These are phyloP conservation scores for Microcyclosporella mali DNA, from an alignment of 2,329 filamentous ascomycete species.

Conservation along the genomic window DNA sequence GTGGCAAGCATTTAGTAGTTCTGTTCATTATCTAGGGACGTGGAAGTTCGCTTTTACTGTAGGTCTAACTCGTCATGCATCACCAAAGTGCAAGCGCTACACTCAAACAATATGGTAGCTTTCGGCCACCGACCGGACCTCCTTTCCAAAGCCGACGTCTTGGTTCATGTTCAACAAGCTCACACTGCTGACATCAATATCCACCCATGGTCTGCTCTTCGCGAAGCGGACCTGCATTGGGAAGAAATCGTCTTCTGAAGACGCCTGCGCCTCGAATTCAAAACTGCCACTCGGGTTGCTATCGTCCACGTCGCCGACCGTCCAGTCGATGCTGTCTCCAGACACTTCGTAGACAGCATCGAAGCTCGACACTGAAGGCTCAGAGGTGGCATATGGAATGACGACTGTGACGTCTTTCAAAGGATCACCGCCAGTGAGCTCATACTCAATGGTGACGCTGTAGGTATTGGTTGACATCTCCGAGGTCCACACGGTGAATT, in stretches of 20 bases:
- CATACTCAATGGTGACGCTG: slow-evolving; percentile 92
- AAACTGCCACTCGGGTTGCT: slow-evolving; percentile 80
- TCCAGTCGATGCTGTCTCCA: slow-evolving; percentile 90
- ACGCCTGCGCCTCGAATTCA: slow-evolving; percentile 86
- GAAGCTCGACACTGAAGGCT: slow-evolving; percentile 85
- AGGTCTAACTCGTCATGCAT: no score
- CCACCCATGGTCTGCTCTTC: slow-evolving; percentile 78
- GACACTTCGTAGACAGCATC: slow-evolving; percentile 92
- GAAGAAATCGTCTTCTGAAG: slow-evolving; percentile 93
- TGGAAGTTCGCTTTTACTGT: no score
- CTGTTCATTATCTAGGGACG: no score
- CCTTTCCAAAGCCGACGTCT: slow-evolving; percentile 75
- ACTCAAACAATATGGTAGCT: slow-evolving; percentile 67
- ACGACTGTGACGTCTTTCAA: slow-evolving; percentile 79
- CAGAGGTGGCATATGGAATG: slow-evolving; percentile 78
- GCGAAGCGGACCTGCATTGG: slow-evolving; percentile 89
- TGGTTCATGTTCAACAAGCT: slow-evolving; percentile 68
- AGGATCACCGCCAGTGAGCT: slow-evolving; percentile 72
- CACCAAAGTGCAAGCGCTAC: background rate
- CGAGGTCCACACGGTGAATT: slow-evolving; percentile 97
- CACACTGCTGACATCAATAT: slow-evolving; percentile 83
- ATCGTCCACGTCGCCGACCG: slow-evolving; percentile 76
- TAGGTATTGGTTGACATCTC: slow-evolving; percentile 73
- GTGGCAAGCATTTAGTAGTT: background rate
- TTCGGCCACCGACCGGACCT: slow-evolving; percentile 70